Evolutionary conservation across 1,284 basidiomycete genomes (phyloP).

Genomic region (Ustilago hordei): DNA sequence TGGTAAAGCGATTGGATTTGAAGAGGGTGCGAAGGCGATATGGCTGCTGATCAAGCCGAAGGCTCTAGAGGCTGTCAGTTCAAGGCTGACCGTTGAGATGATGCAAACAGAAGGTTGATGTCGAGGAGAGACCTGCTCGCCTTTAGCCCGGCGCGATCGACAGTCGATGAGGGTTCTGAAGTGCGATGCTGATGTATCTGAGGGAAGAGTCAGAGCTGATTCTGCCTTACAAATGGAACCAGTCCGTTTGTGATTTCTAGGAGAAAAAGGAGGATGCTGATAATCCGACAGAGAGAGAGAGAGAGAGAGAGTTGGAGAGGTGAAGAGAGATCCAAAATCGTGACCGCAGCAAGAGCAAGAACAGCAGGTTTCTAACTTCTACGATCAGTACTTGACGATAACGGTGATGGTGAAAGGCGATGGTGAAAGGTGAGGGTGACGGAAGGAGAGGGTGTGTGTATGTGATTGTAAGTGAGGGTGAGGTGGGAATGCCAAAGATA

Average conservation of each 20-base stretch:
- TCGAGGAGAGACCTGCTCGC: constrained; percentile 10
- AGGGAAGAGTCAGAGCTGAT: not conserved
- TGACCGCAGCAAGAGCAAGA: not conserved
- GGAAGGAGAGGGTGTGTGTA: not conserved
- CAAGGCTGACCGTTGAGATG: not conserved
- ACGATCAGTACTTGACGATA: not conserved
- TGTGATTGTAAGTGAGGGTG: not conserved
- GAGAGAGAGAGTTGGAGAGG: not conserved
- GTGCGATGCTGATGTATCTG: not conserved
- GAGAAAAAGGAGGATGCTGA: not conserved
- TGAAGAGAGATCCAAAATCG: too few relatives aligned
- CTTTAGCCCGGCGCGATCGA: not conserved
- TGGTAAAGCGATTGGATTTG: not conserved
- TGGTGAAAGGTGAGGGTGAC: not conserved
- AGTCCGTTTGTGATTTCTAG: constrained; percentile 12
- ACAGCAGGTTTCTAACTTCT: not conserved
- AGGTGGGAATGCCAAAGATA: not conserved
- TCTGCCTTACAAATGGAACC: constrained; percentile 20
- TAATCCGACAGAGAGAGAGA: not conserved
- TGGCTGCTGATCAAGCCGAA: not conserved
- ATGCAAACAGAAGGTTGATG: not conserved
- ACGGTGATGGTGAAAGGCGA: not conserved
- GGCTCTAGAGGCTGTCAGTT: not conserved
- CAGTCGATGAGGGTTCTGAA: not conserved
- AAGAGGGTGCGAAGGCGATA: not conserved